These are phyloP conservation scores for Xylaria palmicola DNA, from an alignment of 495 filamentous ascomycete genomes.

Conservation along the genomic window DNA sequence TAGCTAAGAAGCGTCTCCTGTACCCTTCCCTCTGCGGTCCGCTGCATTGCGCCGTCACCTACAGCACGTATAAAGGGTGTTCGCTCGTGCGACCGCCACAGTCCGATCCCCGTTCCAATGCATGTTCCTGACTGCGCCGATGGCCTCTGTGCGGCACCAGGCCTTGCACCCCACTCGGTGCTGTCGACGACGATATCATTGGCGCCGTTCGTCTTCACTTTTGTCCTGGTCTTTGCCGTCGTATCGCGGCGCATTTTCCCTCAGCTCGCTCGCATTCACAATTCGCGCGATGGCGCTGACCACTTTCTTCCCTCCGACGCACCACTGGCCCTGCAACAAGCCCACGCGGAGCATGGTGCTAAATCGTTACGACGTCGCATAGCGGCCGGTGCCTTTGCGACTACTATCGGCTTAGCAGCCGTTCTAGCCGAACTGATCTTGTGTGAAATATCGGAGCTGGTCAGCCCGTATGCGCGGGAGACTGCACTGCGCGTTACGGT, in stretches of 20 bases:
- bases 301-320: slow-evolving; percentile 54
- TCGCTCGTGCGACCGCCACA: neutral
- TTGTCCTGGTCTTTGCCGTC: slow-evolving; percentile 36
- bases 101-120: slow-evolving; percentile 14
- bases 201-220: slow-evolving; percentile 37
- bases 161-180: slow-evolving; percentile 24
- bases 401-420: slow-evolving; percentile 67
- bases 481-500: slow-evolving; percentile 65
- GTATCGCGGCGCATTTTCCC: slow-evolving; percentile 65
- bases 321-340: slow-evolving; percentile 46
- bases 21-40: neutral
- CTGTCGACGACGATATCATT: slow-evolving; percentile 36
- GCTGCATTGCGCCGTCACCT: neutral
- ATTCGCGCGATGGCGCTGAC: slow-evolving; percentile 47
- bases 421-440: slow-evolving; percentile 74
- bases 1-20: neutral
- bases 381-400: slow-evolving; percentile 64
- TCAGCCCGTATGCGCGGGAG: slow-evolving; percentile 59
- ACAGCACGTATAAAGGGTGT: neutral
- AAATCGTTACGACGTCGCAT: slow-evolving; percentile 49
- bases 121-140: slow-evolving; percentile 32
- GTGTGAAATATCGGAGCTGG: slow-evolving; percentile 73
- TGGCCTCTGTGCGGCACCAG: slow-evolving; percentile 33
- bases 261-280: slow-evolving; percentile 54
- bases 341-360: slow-evolving; percentile 48